A percentile compares a stretch with the other conserved stretches of the same genome.
These are phyloP conservation scores for Crucihimalaya himalaica DNA, from an alignment of 345 rosid species.

Conservation along the genomic window DNA sequence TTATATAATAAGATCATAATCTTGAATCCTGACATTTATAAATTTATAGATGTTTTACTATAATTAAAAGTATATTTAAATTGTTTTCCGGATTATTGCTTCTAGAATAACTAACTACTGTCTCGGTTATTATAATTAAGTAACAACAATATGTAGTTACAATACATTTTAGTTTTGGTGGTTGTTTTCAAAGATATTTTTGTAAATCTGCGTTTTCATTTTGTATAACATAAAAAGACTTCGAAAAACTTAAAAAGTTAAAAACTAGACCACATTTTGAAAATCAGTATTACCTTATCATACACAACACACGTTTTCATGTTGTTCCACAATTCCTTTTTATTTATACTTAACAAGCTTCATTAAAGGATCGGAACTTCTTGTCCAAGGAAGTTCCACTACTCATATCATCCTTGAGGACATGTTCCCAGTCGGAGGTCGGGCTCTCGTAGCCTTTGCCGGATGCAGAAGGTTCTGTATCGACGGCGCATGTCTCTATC, in stretches of 20 bases:
- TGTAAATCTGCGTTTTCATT: neutral
- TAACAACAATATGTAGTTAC: too few species aligned
- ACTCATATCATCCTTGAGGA: slow-evolving; percentile 54
- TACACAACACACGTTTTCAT: slow-evolving; percentile 2
- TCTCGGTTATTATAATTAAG: too few species aligned
- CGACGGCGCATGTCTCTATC: slow-evolving; percentile 6
- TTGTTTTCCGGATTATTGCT: too few species aligned
- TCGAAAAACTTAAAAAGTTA: neutral
- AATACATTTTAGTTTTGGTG: too few species aligned
- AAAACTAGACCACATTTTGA: neutral
- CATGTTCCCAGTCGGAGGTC: slow-evolving; percentile 81
- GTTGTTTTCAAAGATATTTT: too few species aligned
- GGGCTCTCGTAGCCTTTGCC: slow-evolving; percentile 45
- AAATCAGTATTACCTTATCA: neutral
- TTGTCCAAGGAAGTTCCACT: slow-evolving; percentile 3
- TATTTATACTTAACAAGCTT: slow-evolving; percentile 26
- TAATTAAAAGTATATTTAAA: too few species aligned
- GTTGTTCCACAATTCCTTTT: neutral
- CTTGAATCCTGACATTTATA: too few species aligned
- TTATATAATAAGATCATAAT: too few species aligned
- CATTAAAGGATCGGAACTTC: slow-evolving; percentile 13
- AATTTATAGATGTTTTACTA: too few species aligned
- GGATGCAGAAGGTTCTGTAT: slow-evolving; percentile 28
- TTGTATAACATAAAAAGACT: neutral
- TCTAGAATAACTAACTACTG: too few species aligned